phyloP scores from a whole-genome alignment of 2,329 filamentous ascomycete genomes.

The Drechslerella coelobrocha region DNA sequence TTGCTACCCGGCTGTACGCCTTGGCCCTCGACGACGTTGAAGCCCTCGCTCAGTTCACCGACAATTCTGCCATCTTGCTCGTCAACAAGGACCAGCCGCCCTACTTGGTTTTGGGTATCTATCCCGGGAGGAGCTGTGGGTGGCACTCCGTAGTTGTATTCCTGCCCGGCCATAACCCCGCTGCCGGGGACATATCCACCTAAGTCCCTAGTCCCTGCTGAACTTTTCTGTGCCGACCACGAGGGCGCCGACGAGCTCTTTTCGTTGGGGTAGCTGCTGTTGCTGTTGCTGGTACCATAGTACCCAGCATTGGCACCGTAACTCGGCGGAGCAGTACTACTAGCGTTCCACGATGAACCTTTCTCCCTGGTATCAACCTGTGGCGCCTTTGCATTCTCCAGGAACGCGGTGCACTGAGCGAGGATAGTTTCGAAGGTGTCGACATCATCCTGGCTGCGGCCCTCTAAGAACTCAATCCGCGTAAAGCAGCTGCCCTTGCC shows the following conservation, averaged over 20 bases:
- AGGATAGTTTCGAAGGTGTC: constrained; percentile 98
- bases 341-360: constrained; percentile 49
- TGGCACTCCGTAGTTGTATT: constrained; percentile 18
- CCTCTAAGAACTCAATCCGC: constrained; percentile 82
- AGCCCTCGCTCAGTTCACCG: constrained; percentile 84
- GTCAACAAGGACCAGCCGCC: constrained; percentile 86
- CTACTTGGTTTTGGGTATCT: constrained; percentile 60
- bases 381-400: constrained; percentile 78
- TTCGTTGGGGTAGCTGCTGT: constrained; percentile 8
- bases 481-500: constrained; percentile 79
- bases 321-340: constrained; percentile 13
- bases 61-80: constrained; percentile 96
- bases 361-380: constrained; percentile 57
- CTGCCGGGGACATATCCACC: constrained; percentile 44
- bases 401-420: constrained; percentile 95
- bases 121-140: constrained; percentile 5
- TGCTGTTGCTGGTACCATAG: constrained; percentile 12
- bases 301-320: constrained; percentile 29
- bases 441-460: constrained; percentile 84
- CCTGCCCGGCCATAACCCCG: constrained; percentile 34
- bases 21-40: constrained; percentile 78
- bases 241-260: constrained; percentile 24
- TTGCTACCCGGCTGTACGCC: constrained; percentile 85
- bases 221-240: constrained; percentile 21
- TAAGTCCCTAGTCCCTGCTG: constrained; percentile 30